Conservation (phyloP, 169 alveolate genomes). For the Cryptosporidium sp. region DNA sequence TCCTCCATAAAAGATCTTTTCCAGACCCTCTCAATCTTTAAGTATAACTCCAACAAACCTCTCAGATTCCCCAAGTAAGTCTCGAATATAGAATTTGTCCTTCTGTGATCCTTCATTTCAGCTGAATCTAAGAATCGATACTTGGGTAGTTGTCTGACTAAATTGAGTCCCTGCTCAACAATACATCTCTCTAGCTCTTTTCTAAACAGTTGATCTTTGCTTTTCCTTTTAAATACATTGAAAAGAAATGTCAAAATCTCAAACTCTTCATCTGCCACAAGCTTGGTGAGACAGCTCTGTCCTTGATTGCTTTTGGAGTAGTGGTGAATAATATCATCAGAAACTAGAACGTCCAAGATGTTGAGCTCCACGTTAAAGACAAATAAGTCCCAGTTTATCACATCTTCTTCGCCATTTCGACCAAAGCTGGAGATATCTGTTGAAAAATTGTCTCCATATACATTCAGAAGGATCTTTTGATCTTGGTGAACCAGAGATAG, state of each 20-base stretch:
- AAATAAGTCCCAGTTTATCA: conserved; percentile 22
- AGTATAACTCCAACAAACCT: conserved; percentile 14
- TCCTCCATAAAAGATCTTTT: conserved; percentile 23
- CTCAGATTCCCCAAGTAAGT: not conserved
- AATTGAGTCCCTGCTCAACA: not conserved
- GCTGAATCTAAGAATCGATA: not conserved
- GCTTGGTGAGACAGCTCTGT: not conserved
- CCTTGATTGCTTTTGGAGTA: conserved; percentile 29
- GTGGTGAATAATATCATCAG: conserved; percentile 23
- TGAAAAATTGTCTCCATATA: not conserved
- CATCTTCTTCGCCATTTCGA: not conserved
- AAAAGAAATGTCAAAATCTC: conserved; percentile 16
- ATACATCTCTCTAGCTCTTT: conserved; percentile 40
- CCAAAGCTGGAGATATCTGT: not conserved
- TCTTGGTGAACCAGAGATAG: conserved; percentile 8
- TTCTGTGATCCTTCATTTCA: not conserved
- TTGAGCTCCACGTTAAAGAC: conserved; percentile 5
- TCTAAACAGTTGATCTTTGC: not conserved
- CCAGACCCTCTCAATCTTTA: conserved; percentile 52
- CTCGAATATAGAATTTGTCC: not conserved
- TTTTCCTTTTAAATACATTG: conserved; percentile 12
- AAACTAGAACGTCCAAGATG: conserved; percentile 26
- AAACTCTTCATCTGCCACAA: conserved; percentile 23
- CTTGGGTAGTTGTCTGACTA: not conserved
- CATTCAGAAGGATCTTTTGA: not conserved